Percentiles rank a stretch among this genome's conserved stretches.
Conservation (phyloP, 192 early-diverging fungal genomes). For the Phlyctochytrium bullatum region DNA sequence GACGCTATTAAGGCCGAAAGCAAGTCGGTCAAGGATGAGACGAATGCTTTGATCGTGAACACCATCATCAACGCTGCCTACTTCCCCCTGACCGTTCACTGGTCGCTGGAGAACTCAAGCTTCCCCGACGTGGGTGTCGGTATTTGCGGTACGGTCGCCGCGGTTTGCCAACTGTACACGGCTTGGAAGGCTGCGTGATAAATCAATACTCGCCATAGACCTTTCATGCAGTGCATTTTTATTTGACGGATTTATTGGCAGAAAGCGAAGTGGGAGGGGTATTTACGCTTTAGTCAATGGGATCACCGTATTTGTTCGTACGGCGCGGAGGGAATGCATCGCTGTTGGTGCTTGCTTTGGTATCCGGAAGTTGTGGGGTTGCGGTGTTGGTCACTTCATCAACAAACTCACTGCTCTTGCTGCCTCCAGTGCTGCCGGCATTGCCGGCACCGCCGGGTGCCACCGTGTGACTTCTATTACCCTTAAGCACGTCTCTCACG, state of each 20-base stretch:
- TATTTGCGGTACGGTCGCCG: slow-evolving; percentile 90
- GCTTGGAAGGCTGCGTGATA: slow-evolving; percentile 77
- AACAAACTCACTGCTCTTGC: too few relatives aligned
- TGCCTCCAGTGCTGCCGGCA: too few relatives aligned
- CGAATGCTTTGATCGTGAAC: slow-evolving; percentile 66
- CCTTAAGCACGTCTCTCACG: neutral
- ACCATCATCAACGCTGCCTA: slow-evolving; percentile 88
- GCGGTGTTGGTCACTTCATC: too few relatives aligned
- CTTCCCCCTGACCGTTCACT: slow-evolving; percentile 87
- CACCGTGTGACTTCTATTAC: too few relatives aligned
- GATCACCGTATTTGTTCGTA: slow-evolving; percentile 3
- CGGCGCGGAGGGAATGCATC: neutral
- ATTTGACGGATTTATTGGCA: too few relatives aligned
- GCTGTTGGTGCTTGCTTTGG: too few relatives aligned
- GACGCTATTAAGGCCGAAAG: slow-evolving; percentile 27
- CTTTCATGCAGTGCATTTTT: too few relatives aligned
- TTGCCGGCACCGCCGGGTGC: too few relatives aligned
- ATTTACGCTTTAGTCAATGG: slow-evolving; percentile 8
- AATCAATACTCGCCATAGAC: too few relatives aligned
- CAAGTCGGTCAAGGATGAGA: slow-evolving; percentile 62
- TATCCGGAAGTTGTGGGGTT: too few relatives aligned
- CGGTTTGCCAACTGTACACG: slow-evolving; percentile 74
- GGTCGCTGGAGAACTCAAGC: slow-evolving; percentile 77
- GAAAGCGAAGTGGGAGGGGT: too few relatives aligned
- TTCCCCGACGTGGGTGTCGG: slow-evolving; percentile 95